Evolutionary conservation across 352 stramenopile genomes (phyloP), one percentile per base, ranked within the genome.

Genomic region (Phytopythium montanum): DNA sequence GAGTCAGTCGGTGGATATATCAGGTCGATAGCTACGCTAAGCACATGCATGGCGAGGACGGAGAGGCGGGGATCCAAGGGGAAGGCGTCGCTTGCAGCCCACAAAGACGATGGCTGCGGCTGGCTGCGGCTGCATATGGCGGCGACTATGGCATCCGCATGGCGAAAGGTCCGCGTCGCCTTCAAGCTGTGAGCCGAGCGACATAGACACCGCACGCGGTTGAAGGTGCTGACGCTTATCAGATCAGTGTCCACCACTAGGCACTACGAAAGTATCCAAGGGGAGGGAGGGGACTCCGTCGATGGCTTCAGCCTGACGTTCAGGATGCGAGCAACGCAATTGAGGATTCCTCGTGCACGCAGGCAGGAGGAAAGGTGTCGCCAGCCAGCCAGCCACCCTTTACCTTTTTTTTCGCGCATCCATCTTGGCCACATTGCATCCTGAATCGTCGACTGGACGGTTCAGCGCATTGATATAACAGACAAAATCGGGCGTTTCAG

Each of bases 381-480:
- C n/a, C n/a, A n/a, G n/a, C n/a, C n/a, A n/a, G n/a, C n/a, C n/a
- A n/a, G n/a, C n/a, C n/a, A n/a, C n/a, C n/a, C n/a, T n/a, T n/a
- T n/a, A n/a, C n/a, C n/a, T n/a, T n/a, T n/a, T n/a, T n/a, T n/a
- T n/a, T n/a, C n/a, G n/a, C n/a, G 29, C 29, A 34, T 34, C 29
- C 29, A 34, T 34, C n/a, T n/a, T n/a, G n/a, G n/a, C n/a, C n/a
- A n/a, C n/a, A n/a, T n/a, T n/a, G n/a, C n/a, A n/a, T n/a, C n/a
- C n/a, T n/a, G n/a, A n/a, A n/a, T n/a, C n/a, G n/a, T n/a, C n/a
- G n/a, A n/a, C n/a, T n/a, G n/a, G n/a, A n/a, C n/a, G n/a, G n/a
- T n/a, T n/a, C n/a, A n/a, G n/a, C n/a, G 38, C 38, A 45, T 18
- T 45, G 38, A 45, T 45, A 45, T 45, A 45, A 45, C 38, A 45